Evolutionary conservation across 164 flowering plant species (phyloP).

Genomic region (Nymphaea colorata): DNA sequence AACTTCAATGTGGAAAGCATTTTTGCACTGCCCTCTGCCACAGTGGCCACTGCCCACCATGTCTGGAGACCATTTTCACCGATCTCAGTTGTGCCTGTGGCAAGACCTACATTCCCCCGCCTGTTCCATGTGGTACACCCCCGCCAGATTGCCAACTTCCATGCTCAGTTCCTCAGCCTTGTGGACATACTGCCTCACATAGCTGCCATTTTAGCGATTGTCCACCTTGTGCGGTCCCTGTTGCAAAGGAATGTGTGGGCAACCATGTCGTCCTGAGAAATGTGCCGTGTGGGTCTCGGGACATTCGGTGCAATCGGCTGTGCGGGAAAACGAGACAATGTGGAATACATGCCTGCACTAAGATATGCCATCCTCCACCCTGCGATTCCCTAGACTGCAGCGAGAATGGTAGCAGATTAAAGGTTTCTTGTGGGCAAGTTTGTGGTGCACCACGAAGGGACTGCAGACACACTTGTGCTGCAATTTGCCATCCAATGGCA

Average conservation of each 20-base stretch:
- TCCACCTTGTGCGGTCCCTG: conserved; percentile 82
- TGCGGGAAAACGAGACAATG: conserved; percentile 91
- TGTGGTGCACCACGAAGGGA: conserved; percentile 98
- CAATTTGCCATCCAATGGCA: conserved; percentile 64
- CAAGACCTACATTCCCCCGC: conserved; percentile 85
- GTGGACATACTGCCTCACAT: conserved; percentile 82
- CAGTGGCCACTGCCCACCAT: conserved; percentile 94
- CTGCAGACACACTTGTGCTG: conserved; percentile 76
- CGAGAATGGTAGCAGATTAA: conserved; percentile 11
- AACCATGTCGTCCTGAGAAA: conserved; percentile 86
- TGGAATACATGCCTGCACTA: conserved; percentile 89
- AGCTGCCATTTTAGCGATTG: conserved; percentile 97
- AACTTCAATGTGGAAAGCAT: conserved; percentile 94
- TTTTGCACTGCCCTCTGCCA: conserved; percentile 74
- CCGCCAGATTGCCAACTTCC: conserved; percentile 74
- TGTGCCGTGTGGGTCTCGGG: conserved; percentile 94
- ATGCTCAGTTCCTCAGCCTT: conserved; percentile 76
- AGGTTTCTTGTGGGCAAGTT: conserved; percentile 71
- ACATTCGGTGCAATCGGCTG: conserved; percentile 75
- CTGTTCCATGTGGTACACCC: conserved; percentile 90
- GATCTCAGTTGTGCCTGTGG: conserved; percentile 94
- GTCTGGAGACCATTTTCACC: conserved; percentile 80
- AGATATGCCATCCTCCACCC: conserved; percentile 70
- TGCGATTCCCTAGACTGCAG: conserved; percentile 35
- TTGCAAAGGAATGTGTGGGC: conserved; percentile 91